Conservation (phyloP, 345 rosid genomes). For the Citrus reticulata region DNA sequence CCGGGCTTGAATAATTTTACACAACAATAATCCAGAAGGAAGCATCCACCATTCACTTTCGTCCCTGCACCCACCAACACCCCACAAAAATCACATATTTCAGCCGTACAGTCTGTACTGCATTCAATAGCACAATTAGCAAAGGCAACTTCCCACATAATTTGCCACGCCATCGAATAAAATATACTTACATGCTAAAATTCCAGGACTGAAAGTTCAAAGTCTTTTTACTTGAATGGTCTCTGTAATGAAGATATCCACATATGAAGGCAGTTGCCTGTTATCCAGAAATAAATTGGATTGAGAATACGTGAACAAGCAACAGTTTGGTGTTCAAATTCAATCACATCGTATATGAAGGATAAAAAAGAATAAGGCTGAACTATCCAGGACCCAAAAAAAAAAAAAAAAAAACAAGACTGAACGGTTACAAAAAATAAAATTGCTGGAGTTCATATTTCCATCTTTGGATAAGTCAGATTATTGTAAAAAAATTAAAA, state of each 20-base stretch:
- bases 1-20: conserved; percentile 73
- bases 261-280: conserved; percentile 69
- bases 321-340: background rate
- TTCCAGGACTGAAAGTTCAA: conserved; percentile 81
- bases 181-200: conserved; percentile 70
- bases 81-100: too few species aligned
- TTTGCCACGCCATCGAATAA: background rate
- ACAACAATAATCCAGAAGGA: conserved; percentile 62
- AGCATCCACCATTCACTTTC: conserved; percentile 99
- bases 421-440: background rate
- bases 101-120: too few species aligned
- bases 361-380: background rate
- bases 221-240: conserved; percentile 55
- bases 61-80: conserved; percentile 50
- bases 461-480: too few species aligned
- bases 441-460: background rate
- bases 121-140: too few species aligned
- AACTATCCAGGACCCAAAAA: too few species aligned
- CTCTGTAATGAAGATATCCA: conserved; percentile 73
- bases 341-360: background rate
- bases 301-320: background rate
- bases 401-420: too few species aligned
- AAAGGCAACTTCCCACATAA: background rate
- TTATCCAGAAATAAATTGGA: conserved; percentile 5
- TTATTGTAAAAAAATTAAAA: background rate